Evolutionary conservation across 371 early-diverging fungal genomes (phyloP).

Genomic region (Mucor racemosus): DNA sequence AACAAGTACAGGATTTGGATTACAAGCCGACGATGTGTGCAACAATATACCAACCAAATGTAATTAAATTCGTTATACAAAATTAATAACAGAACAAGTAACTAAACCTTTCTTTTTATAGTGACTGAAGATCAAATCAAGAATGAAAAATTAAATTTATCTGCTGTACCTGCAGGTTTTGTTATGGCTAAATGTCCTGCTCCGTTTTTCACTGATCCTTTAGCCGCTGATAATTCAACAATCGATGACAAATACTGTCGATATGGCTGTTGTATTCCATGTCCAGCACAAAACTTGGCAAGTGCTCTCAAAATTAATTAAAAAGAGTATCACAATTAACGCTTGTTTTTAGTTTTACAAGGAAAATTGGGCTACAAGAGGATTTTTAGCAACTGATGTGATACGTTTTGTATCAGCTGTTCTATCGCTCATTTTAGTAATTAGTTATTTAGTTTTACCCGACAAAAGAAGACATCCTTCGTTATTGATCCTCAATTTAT

Average conservation of each 20-base stretch:
- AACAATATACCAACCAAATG: conserved; percentile 28
- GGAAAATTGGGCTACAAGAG: conserved; percentile 49
- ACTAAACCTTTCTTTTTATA: conserved; percentile 1
- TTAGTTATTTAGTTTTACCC: conserved; percentile 65
- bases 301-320: not conserved
- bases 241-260: conserved; percentile 17
- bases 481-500: conserved; percentile 64
- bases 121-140: conserved; percentile 22
- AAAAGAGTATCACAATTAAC: not conserved
- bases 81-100: conserved; percentile 8
- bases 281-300: conserved; percentile 34
- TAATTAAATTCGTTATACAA: conserved; percentile 8
- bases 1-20: not conserved
- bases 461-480: conserved; percentile 75
- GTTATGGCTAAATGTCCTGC: conserved; percentile 24
- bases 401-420: conserved; percentile 61
- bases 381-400: conserved; percentile 56
- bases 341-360: conserved; percentile 48
- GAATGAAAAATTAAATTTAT: conserved; percentile 16
- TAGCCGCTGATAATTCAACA: conserved; percentile 10
- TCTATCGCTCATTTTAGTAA: conserved; percentile 50
- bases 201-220: conserved; percentile 28
- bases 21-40: conserved; percentile 25
- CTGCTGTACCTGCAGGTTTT: conserved; percentile 25
- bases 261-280: conserved; percentile 35